Percentiles rank a stretch among this genome's conserved stretches.
Conservation (phyloP, 495 filamentous ascomycete species). For the Chaetomium fimeti region DNA sequence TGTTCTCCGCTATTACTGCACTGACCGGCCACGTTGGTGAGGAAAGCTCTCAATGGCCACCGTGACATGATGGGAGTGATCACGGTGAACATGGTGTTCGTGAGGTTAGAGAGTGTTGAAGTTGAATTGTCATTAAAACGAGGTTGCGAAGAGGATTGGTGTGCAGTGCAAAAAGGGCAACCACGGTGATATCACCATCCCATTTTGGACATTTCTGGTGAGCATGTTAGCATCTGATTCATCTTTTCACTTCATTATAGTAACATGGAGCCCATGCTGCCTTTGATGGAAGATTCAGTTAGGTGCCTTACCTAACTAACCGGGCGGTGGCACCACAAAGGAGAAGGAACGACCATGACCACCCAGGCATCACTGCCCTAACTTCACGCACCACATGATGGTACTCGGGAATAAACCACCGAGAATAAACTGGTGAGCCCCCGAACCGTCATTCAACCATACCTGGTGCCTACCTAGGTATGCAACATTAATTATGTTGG, state of each 20-base stretch:
- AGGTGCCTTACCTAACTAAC: too few relatives aligned
- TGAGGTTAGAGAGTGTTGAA: too few relatives aligned
- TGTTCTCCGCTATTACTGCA: not conserved
- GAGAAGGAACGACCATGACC: constrained; percentile 1
- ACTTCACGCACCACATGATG: not conserved
- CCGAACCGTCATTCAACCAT: not conserved
- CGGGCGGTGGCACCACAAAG: too few relatives aligned
- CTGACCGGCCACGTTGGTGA: too few relatives aligned
- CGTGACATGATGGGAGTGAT: not conserved
- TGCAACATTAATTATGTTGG: not conserved
- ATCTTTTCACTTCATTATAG: not conserved
- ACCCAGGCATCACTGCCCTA: not conserved
- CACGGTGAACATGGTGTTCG: not conserved
- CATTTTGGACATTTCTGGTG: not conserved
- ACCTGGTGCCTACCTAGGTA: too few relatives aligned
- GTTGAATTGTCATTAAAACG: not conserved
- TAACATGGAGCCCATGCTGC: not conserved
- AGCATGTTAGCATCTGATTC: not conserved
- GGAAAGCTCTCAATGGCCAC: too few relatives aligned
- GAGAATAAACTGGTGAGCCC: too few relatives aligned
- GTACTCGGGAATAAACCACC: not conserved
- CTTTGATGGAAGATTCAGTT: not conserved
- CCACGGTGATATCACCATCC: not conserved
- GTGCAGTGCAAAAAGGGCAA: not conserved
- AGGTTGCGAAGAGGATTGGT: not conserved